phyloP scores from a whole-genome alignment of 139 green algal genomes.

The Ettlia oleoabundans region DNA sequence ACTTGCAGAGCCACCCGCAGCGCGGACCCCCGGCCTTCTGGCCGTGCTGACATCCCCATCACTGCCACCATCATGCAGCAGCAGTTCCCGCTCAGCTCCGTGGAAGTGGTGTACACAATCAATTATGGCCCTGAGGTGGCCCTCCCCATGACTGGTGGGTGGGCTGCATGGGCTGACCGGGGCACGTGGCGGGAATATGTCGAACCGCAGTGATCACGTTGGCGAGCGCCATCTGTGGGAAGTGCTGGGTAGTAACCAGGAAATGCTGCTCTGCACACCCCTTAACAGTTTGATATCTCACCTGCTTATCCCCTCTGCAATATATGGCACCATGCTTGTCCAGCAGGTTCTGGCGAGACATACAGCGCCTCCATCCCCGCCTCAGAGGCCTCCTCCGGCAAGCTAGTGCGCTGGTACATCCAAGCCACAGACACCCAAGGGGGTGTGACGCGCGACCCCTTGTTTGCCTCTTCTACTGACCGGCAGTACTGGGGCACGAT shows the following conservation, averaged over 20 bases:
- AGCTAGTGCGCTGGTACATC: slow-evolving; percentile 56
- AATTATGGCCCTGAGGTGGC: slow-evolving; percentile 22
- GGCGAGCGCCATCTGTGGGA: too few relatives aligned
- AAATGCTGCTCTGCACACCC: too few relatives aligned
- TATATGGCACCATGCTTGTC: background rate
- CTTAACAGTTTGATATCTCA: background rate
- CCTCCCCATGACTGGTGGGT: slow-evolving; percentile 28
- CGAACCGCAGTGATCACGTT: background rate
- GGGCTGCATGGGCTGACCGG: background rate
- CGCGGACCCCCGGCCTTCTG: background rate
- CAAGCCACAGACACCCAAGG: slow-evolving; percentile 33
- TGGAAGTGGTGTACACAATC: slow-evolving; percentile 37
- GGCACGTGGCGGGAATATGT: background rate
- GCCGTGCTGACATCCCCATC: slow-evolving; percentile 12
- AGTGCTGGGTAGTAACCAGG: too few relatives aligned
- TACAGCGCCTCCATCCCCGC: slow-evolving; percentile 49
- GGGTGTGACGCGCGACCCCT: slow-evolving; percentile 19
- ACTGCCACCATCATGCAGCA: slow-evolving; percentile 18
- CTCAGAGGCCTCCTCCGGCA: background rate
- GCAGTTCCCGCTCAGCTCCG: background rate
- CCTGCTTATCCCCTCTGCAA: background rate
- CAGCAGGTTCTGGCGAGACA: background rate
- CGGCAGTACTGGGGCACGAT: slow-evolving; percentile 53
- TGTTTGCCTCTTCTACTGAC: background rate
- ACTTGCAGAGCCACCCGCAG: slow-evolving; percentile 30